A percentile compares a stretch with the other conserved stretches of the same genome.
Conservation (phyloP, 768 basidiomycete genomes). For the Calvatia gigantea region DNA sequence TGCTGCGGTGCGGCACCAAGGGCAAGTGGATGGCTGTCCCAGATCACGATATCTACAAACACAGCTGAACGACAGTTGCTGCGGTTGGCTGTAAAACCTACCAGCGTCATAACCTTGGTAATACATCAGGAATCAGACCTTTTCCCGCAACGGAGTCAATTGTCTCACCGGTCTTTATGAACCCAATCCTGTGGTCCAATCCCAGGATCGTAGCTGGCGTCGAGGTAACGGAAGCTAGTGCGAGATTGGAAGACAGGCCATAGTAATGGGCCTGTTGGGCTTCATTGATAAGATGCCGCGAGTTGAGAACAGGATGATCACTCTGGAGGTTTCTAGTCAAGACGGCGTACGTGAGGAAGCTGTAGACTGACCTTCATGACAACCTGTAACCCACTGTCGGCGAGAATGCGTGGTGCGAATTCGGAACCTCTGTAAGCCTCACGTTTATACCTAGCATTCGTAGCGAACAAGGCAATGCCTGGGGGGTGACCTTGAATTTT, state of each 20-base stretch:
- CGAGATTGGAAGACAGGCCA: conserved; percentile 61
- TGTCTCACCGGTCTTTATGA: conserved; percentile 47
- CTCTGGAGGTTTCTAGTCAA: conserved; percentile 34
- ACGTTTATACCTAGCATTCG: conserved; percentile 56
- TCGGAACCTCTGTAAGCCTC: conserved; percentile 80
- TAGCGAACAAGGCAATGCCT: conserved; percentile 72
- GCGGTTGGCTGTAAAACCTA: conserved; percentile 17
- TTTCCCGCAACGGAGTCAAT: not conserved
- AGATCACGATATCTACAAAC: conserved; percentile 57
- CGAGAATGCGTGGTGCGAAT: conserved; percentile 69
- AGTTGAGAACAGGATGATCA: conserved; percentile 60
- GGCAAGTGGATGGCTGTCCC: conserved; percentile 75
- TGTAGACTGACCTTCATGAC: conserved; percentile 59
- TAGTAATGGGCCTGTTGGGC: conserved; percentile 77
- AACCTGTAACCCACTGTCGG: conserved; percentile 65
- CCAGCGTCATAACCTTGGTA: conserved; percentile 69
- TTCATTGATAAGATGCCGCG: conserved; percentile 70
- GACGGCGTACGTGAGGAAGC: not conserved
- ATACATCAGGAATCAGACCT: not conserved
- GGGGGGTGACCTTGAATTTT: conserved; percentile 60
- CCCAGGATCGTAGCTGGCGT: conserved; percentile 72
- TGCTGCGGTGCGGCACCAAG: conserved; percentile 78
- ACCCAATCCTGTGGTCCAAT: conserved; percentile 73
- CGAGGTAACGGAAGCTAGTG: conserved; percentile 67
- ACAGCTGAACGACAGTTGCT: not conserved